phyloP scores from a whole-genome alignment of 768 basidiomycete species.

The Suillus plorans region DNA sequence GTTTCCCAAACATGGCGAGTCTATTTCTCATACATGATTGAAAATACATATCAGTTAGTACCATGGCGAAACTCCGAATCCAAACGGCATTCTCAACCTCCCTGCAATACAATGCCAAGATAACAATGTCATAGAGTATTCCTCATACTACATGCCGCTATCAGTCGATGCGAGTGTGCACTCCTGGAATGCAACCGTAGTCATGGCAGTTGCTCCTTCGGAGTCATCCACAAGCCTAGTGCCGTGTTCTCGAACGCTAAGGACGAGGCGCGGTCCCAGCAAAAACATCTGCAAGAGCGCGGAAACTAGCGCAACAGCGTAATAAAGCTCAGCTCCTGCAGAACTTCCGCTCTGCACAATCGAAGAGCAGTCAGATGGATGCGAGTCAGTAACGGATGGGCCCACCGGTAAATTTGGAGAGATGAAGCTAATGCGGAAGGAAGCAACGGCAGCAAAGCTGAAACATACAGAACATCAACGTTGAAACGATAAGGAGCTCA shows the following conservation, averaged over 20 bases:
- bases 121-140: not conserved
- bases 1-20: not conserved
- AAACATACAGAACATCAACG: not conserved
- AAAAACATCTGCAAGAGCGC: not conserved
- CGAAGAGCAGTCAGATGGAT: no score
- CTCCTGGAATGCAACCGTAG: not conserved
- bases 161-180: not conserved
- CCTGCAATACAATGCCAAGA: not conserved
- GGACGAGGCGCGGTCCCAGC: not conserved
- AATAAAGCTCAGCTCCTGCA: not conserved
- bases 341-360: not conserved
- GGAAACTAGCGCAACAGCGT: not conserved
- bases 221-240: not conserved
- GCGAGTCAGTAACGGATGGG: not conserved
- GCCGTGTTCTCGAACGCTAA: not conserved
- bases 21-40: not conserved
- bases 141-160: not conserved
- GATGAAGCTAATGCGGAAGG: not conserved
- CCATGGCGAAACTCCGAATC: not conserved
- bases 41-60: not conserved
- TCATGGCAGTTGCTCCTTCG: not conserved
- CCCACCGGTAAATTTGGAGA: not conserved
- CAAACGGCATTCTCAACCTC: not conserved
- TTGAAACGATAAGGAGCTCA: not conserved
- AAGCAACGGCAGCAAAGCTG: not conserved